A percentile compares a stretch with the other conserved stretches of the same genome.
phyloP scores from a whole-genome alignment of 345 rosid genomes.

The Noccaea caerulescens region DNA sequence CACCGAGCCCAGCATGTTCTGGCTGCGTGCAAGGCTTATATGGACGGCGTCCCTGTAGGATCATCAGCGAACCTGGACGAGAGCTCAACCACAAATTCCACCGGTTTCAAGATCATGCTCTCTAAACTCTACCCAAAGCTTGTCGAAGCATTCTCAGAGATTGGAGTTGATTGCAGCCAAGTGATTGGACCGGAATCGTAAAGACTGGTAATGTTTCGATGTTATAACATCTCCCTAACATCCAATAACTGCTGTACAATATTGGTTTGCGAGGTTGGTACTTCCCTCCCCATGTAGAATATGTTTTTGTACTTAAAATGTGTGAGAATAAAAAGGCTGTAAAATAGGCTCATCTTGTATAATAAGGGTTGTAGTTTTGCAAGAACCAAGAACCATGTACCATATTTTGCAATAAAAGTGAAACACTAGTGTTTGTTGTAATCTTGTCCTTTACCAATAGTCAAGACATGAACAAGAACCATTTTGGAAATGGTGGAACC shows the following conservation, averaged over 20 bases:
- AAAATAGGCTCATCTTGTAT: constrained; percentile 39
- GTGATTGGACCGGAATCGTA: constrained; percentile 42
- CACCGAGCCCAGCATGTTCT: constrained; percentile 52
- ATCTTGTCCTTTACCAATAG: constrained; percentile 60
- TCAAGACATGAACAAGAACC: constrained; percentile 79
- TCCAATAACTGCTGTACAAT: constrained; percentile 39
- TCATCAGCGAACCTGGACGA: constrained; percentile 46
- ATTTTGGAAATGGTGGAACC: constrained; percentile 71
- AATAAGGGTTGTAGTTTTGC: constrained; percentile 18
- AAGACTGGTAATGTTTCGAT: constrained; percentile 5
- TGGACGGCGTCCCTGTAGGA: constrained; percentile 74
- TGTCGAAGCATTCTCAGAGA: constrained; percentile 65
- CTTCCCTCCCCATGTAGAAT: constrained; percentile 35
- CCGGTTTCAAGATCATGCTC: constrained; percentile 97
- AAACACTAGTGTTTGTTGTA: constrained; percentile 17
- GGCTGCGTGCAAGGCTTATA: constrained; percentile 69
- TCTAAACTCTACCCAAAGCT: constrained; percentile 81
- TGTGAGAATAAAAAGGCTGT: constrained; percentile 44
- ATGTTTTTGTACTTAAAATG: constrained; percentile 29
- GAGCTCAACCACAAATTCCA: constrained; percentile 56
- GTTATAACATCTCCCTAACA: constrained; percentile 32
- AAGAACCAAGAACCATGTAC: constrained; percentile 28
- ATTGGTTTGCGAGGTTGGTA: constrained; percentile 27
- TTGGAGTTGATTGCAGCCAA: constrained; percentile 70
- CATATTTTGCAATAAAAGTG: constrained; percentile 32